Evolutionary conservation across 352 stramenopile species (phyloP), one percentile per base, ranked within the genome.

Genomic region (Globisporangium spinosum): DNA sequence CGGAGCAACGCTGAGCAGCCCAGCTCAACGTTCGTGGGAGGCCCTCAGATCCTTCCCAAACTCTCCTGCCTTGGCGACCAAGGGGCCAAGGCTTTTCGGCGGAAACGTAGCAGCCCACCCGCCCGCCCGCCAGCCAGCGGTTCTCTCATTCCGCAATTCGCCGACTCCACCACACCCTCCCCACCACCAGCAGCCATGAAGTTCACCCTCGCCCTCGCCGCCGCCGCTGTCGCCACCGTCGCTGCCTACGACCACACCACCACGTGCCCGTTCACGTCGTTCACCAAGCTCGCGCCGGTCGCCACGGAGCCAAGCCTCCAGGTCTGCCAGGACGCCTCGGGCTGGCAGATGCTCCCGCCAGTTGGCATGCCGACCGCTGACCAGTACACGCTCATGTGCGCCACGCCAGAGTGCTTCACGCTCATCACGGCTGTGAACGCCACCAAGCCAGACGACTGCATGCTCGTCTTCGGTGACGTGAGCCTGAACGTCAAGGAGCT

Each of bases 91-190:
- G 3, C 38, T 45, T 45, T 45, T 45, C 12, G 38, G 4, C 38
- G 13, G 12, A 45, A 45, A 45, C 13, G 15, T 9, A 49, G 40
- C 15, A 22, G 15, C 40, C n/a, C 40, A 15, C 38, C 12, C 13
- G 29, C 27, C 55, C 13, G 55, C 2, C 58, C 17, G 27, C 27
- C 55, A 22, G 55, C 2, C 59, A 29, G 10, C 59, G 15, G 2
- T 32, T 29, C 10, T 22, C 62, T 58, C 62, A 67, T 58, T 61
- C 62, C 47, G 62, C 62, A 61, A 61, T 60, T 67, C 43, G 62
- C 62, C 32, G 47, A 27, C 62, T 67, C 51, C 47, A 9, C 22
- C 59, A 43, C 59, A 64, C 27, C 1, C 40, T 57, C 20, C 9
- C 47, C 32, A 43, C 29, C 47, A 47, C 47, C 22, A 40, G 3